Base-by-base conservation (phyloP, 2,329 filamentous ascomycete genomes). In the Beauveria asiatica region DNA sequence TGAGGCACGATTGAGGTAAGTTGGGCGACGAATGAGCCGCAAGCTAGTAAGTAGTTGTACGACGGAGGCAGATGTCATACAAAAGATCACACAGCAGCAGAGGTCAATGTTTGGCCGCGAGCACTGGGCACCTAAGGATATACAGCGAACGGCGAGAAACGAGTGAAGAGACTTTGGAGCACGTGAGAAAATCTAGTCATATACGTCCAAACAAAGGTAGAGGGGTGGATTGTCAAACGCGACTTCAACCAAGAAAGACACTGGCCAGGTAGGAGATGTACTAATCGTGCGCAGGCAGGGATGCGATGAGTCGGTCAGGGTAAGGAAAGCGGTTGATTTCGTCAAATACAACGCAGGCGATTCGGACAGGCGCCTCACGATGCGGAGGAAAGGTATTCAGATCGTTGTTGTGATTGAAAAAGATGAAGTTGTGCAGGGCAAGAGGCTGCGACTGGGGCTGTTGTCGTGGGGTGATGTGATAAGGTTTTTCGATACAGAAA, bases 161-260 rank as follows among this genome's bases (percentile, higher is more conserved):
- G 57, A 37, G 48, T 45, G 33, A 33, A 19, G 23, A 46, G 37
- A 30, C 9, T 19, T 52, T 59, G 57, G 42, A 59, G 37, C 49
- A 54, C 57, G 42, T 50, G 42, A 54, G 46, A 54, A 39, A 44
- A 39, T 59, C 57, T 59, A 59, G 42, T 53, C 57, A 54, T 45
- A 59, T 30, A 52, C 41, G 39, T 46, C 50, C 49, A 39, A 48
- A 42, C 42, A 33, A 39, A 25, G 21, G 49, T 27, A 42, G 21
- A 27, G 37, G 23, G 37, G 19, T 37, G 19, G 27, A 27, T 53
- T 30, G 49, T 27, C 49, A 52, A 54, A 49, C 50, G 41, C 41
- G 50, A 48, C 48, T 23, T 13, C n/a, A 23, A 49, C 48, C 33
- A 44, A 25, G 48, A 17, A 21, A 42, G 25, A 23, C 13, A 23